Percentiles rank a stretch among this genome's conserved stretches.
Evolutionary conservation across 169 alveolate species (phyloP).

Genomic region (Eimeria maxima): DNA sequence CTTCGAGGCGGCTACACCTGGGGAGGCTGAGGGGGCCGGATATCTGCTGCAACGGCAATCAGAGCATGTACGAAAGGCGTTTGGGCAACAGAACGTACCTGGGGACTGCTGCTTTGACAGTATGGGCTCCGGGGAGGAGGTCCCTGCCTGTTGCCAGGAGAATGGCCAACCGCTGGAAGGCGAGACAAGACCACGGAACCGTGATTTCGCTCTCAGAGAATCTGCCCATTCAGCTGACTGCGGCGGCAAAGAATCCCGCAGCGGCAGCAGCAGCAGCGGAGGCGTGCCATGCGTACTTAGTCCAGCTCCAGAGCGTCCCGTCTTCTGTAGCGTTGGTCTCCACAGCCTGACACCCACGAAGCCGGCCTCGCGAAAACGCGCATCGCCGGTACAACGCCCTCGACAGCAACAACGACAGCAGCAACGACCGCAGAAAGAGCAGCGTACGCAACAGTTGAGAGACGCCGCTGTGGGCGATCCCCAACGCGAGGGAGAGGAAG

Average conservation of each 20-base stretch:
- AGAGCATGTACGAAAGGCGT: background rate
- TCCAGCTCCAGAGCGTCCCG: constrained; percentile 26
- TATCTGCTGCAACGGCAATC: background rate
- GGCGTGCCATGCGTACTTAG: background rate
- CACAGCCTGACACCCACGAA: constrained; percentile 42
- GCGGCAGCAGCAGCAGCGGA: constrained; percentile 39
- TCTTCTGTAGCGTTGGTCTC: constrained; percentile 39
- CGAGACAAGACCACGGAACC: background rate
- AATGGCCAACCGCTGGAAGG: background rate
- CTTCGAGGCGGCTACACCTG: background rate
- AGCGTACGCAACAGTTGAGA: constrained; percentile 15
- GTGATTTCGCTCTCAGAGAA: background rate
- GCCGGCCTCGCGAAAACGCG: background rate
- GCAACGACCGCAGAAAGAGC: constrained; percentile 30
- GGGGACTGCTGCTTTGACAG: constrained; percentile 12
- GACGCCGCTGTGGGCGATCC: constrained; percentile 8
- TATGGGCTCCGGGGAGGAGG: background rate
- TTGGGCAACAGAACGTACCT: background rate
- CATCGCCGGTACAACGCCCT: constrained; percentile 7
- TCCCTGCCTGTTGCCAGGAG: background rate
- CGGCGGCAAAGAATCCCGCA: constrained; percentile 47
- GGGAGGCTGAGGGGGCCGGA: background rate
- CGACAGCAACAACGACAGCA: constrained; percentile 31
- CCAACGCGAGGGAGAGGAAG: constrained; percentile 31
- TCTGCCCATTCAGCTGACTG: constrained; percentile 9